phyloP scores from a whole-genome alignment of 306 rosid species.

The Benincasa hispida region DNA sequence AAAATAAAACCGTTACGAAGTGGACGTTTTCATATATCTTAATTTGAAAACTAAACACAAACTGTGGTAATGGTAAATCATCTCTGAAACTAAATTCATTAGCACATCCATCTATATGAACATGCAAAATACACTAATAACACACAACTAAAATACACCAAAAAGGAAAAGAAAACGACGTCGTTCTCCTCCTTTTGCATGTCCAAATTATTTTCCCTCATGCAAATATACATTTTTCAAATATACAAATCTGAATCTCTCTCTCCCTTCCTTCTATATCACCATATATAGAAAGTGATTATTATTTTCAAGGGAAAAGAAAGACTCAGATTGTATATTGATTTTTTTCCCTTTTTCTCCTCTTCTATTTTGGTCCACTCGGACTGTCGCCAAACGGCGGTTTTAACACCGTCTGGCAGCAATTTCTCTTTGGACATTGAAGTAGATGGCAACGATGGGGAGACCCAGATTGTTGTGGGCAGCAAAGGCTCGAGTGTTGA shows the following conservation, averaged over 20 bases:
- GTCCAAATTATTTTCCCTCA: neutral
- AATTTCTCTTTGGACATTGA: constrained; percentile 12
- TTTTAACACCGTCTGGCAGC: constrained; percentile 3
- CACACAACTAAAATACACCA: neutral
- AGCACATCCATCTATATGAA: neutral
- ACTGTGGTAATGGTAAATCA: neutral
- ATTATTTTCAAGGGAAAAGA: neutral
- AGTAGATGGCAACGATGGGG: constrained; percentile 10
- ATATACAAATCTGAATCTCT: neutral
- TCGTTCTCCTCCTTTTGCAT: neutral
- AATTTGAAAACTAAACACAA: neutral
- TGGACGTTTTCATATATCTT: too few relatives aligned
- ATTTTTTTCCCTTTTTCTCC: too few relatives aligned
- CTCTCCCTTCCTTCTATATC: neutral
- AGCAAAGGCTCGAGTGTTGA: constrained; percentile 4
- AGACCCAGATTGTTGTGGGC: constrained; percentile 7
- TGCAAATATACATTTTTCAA: neutral
- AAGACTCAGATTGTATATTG: neutral
- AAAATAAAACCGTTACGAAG: too few relatives aligned
- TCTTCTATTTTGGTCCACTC: neutral
- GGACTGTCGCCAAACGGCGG: neutral
- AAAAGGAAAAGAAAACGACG: neutral
- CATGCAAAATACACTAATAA: neutral
- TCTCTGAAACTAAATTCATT: neutral
- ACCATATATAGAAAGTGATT: neutral